Base-by-base conservation (phyloP, 176 grass and related monocot genomes). In the Melocanna baccifera region DNA sequence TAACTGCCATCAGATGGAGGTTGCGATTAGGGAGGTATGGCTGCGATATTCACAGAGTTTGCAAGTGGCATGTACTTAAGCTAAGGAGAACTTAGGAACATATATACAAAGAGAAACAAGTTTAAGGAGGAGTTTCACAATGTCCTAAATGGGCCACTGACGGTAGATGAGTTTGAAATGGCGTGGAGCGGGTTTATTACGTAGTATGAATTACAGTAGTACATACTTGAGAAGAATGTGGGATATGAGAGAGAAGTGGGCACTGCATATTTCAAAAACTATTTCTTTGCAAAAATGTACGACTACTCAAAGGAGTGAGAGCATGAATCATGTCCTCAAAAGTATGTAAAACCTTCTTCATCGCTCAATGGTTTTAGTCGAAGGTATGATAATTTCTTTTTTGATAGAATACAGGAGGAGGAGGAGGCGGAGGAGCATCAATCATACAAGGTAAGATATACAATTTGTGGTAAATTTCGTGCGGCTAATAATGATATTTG, bases 251-350 rank as follows among this genome's bases (percentile, higher is more conserved):
- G 47, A 16, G 47, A 50, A 50, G 4, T 50, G 47, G 47, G 47
- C 14, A 16, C 47, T 8, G 55, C 55, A 9, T 77, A 77, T 36
- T 77, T 77, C 7, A 59, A 23, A 0, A 1, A n/a, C 0, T 23
- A 9, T 61, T 77, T 77, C 37, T 77, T 77, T 77, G 53, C 36
- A 9, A 77, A 42, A 2, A 77, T 77, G 55, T 77, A n/a, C 36
- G 1, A 77, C 74, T 1, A 77, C 74, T 4, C 36, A 61, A 13
- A 42, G 36, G 4, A 61, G 71, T 42, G 53, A 77, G 56, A n/a
- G 74, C 22, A 77, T 77, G 74, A 77, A 77, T 16, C 53, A 77
- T 62, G 55, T 61, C 0, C n/a, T 77, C 42, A 77, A 19, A 61
- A 61, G 20, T 77, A 77, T 42, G 57, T 62, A n/a, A 76, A 40